phyloP scores from a whole-genome alignment of 1,284 basidiomycete species.

The Dichomitus squalens region DNA sequence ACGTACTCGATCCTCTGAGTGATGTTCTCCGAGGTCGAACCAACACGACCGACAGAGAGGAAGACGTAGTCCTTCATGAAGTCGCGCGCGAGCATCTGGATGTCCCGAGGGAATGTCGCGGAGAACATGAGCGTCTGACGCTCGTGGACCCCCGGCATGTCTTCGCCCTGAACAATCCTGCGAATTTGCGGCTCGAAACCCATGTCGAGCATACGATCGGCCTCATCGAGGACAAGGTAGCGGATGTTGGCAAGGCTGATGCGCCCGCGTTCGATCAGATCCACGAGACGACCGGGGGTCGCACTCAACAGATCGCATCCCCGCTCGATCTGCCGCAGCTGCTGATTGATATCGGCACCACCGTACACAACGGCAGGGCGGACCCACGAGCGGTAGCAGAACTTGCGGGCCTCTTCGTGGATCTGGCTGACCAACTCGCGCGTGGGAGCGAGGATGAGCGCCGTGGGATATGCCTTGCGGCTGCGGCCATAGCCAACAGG shows the following conservation, averaged over 20 bases:
- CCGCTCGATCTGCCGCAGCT: slow-evolving; percentile 93
- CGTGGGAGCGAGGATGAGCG: slow-evolving; percentile 95
- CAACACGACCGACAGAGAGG: slow-evolving; percentile 97
- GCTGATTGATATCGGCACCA: slow-evolving; percentile 96
- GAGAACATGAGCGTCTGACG: slow-evolving; percentile 99
- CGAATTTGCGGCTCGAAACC: slow-evolving; percentile 99
- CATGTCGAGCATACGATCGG: slow-evolving; percentile 99
- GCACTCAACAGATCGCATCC: slow-evolving; percentile 97
- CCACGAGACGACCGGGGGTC: slow-evolving; percentile 98
- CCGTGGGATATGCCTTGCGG: slow-evolving; percentile 95
- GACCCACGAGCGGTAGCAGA: slow-evolving; percentile 99
- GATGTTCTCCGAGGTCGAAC: slow-evolving; percentile 99
- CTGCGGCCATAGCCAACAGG: slow-evolving; percentile 59
- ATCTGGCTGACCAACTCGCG: slow-evolving; percentile 99
- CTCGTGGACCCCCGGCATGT: slow-evolving; percentile 93
- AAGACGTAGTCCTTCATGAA: slow-evolving; percentile 98
- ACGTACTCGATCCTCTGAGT: slow-evolving; percentile 99
- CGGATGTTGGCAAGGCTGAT: slow-evolving; percentile 97
- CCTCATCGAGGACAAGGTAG: slow-evolving; percentile 98
- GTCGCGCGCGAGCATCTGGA: slow-evolving; percentile 95
- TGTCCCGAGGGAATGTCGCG: slow-evolving; percentile 99
- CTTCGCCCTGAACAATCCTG: slow-evolving; percentile 96
- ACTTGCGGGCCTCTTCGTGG: slow-evolving; percentile 99
- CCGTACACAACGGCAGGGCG: slow-evolving; percentile 99
- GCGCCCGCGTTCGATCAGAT: slow-evolving; percentile 96